Evolutionary conservation across 2,329 filamentous ascomycete genomes (phyloP).

Genomic region (Fusarium nygamai): DNA sequence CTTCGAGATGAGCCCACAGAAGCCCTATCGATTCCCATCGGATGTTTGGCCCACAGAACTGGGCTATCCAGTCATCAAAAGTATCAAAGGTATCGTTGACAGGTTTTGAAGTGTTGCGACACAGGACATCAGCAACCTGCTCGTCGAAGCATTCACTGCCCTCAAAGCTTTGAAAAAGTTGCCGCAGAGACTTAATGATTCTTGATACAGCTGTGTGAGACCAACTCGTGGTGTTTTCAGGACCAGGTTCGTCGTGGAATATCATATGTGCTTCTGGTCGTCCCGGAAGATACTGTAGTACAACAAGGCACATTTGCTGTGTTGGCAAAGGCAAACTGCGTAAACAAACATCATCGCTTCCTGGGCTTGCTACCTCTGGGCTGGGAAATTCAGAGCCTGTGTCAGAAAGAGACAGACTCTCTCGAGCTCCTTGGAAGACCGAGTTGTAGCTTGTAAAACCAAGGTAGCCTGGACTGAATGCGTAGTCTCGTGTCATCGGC

Average conservation of each 20-base stretch:
- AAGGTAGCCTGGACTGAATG: slow-evolving; percentile 51
- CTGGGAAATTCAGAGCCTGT: not conserved
- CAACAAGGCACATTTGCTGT: slow-evolving; percentile 31
- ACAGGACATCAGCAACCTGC: slow-evolving; percentile 50
- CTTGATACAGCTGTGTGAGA: slow-evolving; percentile 43
- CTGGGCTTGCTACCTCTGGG: not conserved
- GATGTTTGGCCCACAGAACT: slow-evolving; percentile 52
- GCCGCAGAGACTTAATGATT: slow-evolving; percentile 49
- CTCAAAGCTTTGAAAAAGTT: slow-evolving; percentile 44
- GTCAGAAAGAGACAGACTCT: slow-evolving; percentile 49
- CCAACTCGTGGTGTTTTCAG: slow-evolving; percentile 46
- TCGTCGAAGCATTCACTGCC: slow-evolving; percentile 46
- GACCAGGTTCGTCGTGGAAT: slow-evolving; percentile 7
- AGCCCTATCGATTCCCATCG: slow-evolving; percentile 58
- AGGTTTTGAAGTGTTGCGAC: slow-evolving; percentile 50
- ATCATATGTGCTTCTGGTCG: slow-evolving; percentile 20
- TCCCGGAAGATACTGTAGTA: slow-evolving; percentile 20
- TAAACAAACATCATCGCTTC: slow-evolving; percentile 10
- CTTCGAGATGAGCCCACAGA: slow-evolving; percentile 44
- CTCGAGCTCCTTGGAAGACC: slow-evolving; percentile 54
- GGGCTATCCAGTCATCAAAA: slow-evolving; percentile 49
- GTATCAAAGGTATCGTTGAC: slow-evolving; percentile 49
- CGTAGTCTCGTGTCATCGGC: slow-evolving; percentile 19
- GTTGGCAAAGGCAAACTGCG: slow-evolving; percentile 33
- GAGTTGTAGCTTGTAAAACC: slow-evolving; percentile 56